Conservation (phyloP, 345 rosid species). For the Dipteronia dyeriana region DNA sequence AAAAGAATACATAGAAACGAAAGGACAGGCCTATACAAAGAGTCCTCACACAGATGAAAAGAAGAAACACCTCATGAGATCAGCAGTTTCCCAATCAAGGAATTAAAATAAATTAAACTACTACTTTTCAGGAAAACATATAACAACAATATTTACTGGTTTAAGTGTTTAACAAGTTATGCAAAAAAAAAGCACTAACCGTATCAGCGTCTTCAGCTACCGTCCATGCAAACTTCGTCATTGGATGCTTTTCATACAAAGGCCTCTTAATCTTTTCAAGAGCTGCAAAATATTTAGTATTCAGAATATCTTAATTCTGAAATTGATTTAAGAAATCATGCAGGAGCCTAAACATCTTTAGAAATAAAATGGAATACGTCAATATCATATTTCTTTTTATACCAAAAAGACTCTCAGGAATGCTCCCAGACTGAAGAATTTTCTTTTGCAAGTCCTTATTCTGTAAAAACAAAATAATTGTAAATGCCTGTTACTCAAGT, state of each 20-base stretch:
- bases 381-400: constrained; percentile 23
- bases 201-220: constrained; percentile 81
- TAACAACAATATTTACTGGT: neutral
- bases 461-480: constrained; percentile 38
- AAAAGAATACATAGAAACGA: neutral
- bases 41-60: neutral
- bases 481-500: neutral
- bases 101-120: neutral
- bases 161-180: constrained; percentile 5
- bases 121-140: constrained; percentile 7
- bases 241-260: constrained; percentile 90
- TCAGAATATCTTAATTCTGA: constrained; percentile 1
- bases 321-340: constrained; percentile 18
- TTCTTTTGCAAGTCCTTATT: constrained; percentile 58
- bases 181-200: constrained; percentile 45
- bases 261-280: constrained; percentile 89
- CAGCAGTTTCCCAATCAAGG: neutral
- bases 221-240: constrained; percentile 92
- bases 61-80: neutral
- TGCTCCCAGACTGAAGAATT: constrained; percentile 66
- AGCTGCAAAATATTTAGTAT: constrained; percentile 50
- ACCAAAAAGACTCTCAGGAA: constrained; percentile 73
- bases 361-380: constrained; percentile 9
- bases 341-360: constrained; percentile 13
- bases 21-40: neutral